Evolutionary conservation across 2,329 filamentous ascomycete species (phyloP), one percentile per base, ranked within the genome.

Genomic region (Ilyonectria mors-panacis): DNA sequence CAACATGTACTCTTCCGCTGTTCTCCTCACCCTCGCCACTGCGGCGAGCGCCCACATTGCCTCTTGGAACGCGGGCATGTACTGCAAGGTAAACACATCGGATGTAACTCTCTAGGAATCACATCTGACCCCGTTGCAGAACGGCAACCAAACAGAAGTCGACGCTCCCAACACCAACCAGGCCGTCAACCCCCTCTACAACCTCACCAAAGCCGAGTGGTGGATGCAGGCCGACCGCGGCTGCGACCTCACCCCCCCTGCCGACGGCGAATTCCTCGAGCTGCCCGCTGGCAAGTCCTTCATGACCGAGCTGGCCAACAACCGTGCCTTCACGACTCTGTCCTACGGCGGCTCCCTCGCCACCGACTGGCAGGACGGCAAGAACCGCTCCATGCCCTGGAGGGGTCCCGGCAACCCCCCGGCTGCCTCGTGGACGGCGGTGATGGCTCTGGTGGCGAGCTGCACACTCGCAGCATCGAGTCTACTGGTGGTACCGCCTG

Each of bases 141-240:
- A 76, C 26, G 78, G 78, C 42, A 77, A 76, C 59, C 71, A 80
- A 57, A 66, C 77, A 19, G 68, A 69, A 4, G 63, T 76, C 19
- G 81, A 85, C 47, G 73, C 83, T 57, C 70, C 67, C 47, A 86
- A 87, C 75, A 85, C 76, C 37, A 85, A 85, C 68, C 75, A 79
- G 1, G 81, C 78, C 21, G 83, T 86, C n/a, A 77, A 80, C 56
- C 85, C 85, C 4, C 79, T 87, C 26, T 86, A 81, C 70, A 69
- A 84, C 30, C 81, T 86, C n/a, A 68, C 78, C 17, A 80, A 82
- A 62, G 75, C 76, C 23, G 69, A 85, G n/a, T 86, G 84, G 84
- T 87, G 85, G 84, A 85, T 85, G 78, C 85, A 87, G 67, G 79
- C 81, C 63, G 81, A 85, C 65, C 82, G 84, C 10, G 82, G 83